phyloP scores from a whole-genome alignment of 2,329 filamentous ascomycete genomes.

The Aspergillus cejpii region DNA sequence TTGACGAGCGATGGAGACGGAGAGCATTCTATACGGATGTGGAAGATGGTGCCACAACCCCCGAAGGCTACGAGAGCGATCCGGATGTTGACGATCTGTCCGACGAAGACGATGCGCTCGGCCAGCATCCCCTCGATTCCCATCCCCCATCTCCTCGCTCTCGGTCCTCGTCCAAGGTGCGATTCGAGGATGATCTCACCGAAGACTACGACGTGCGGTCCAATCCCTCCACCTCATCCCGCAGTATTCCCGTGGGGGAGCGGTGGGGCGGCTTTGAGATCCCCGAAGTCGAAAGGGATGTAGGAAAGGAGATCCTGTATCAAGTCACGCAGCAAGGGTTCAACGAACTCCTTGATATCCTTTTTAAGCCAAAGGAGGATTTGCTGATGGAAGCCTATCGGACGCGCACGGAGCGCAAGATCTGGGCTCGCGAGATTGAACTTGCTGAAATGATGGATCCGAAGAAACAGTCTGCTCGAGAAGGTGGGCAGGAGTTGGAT shows the following conservation, averaged over 20 bases:
- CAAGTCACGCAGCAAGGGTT: conserved; percentile 87
- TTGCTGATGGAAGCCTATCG: conserved; percentile 61
- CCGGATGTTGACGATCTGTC: conserved; percentile 39
- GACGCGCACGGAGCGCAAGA: conserved; percentile 56
- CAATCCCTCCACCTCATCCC: conserved; percentile 65
- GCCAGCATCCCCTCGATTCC: conserved; percentile 26
- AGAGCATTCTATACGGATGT: conserved; percentile 78
- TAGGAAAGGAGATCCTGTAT: conserved; percentile 82
- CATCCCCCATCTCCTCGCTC: conserved; percentile 50
- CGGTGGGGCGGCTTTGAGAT: conserved; percentile 73
- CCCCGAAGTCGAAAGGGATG: conserved; percentile 71
- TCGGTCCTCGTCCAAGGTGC: conserved; percentile 70
- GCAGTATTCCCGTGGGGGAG: conserved; percentile 59
- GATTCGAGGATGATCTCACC: conserved; percentile 64
- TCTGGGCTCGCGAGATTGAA: conserved; percentile 43
- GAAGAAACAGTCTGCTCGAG: conserved; percentile 17
- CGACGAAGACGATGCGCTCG: conserved; percentile 52
- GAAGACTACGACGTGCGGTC: conserved; percentile 63
- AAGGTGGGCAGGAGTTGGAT: not conserved
- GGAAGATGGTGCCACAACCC: conserved; percentile 66
- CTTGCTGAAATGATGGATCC: conserved; percentile 29
- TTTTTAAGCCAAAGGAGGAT: conserved; percentile 78
- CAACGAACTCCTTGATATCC: conserved; percentile 80
- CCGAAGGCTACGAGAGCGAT: conserved; percentile 52
- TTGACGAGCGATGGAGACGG: conserved; percentile 68